Base-by-base conservation (phyloP, 2,329 filamentous ascomycete species). In the Clonostachys rhizophaga region DNA sequence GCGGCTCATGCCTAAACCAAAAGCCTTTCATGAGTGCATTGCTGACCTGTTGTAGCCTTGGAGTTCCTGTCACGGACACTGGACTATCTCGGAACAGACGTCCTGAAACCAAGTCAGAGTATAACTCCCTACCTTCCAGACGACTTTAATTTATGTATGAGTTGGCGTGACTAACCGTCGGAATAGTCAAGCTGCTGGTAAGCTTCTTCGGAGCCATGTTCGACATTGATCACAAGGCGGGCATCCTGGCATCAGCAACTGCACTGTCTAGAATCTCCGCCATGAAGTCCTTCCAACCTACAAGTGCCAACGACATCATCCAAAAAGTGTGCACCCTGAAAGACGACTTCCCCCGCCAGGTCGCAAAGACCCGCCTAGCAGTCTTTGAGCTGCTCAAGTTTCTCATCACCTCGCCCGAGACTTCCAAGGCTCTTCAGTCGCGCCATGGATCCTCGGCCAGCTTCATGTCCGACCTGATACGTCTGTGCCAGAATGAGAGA, bases 121-220 rank as follows among this genome's bases (percentile, higher is more conserved):
- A 60, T 49, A 54, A 6, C 2, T 30, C 6, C 37, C 17, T 4
- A 11, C 14, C 24, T 17, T 24, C n/a, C 9, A 42, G 13, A 24
- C 2, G 14, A 47, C 1, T 13, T 18, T 16, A 2, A 17, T 34
- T 34, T 2, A 17, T 8, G 30, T 37, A 41, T 30, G 24, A 30
- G 2, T 1, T 30, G 9, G 8, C 3, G 9, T 10, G 5, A 30
- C 24, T 30, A 30, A 30, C 8, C 37, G 7, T 3, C 6, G 13
- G 16, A 4, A 8, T 20, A 51, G 66, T 77, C 34, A 71, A 72
- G 44, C 58, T 78, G 1, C 58, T 79, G 9, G 65, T 79, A 24
- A 65, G 66, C 35, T 83, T 81, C 63, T 83, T 83, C 48, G 72
- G 74, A 13, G 73, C 75, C 49, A 78, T 82, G 68, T 82, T 81